These are phyloP conservation scores for Nitzschia inconspicua DNA, from an alignment of 108 stramenopile genomes.

Conservation along the genomic window DNA sequence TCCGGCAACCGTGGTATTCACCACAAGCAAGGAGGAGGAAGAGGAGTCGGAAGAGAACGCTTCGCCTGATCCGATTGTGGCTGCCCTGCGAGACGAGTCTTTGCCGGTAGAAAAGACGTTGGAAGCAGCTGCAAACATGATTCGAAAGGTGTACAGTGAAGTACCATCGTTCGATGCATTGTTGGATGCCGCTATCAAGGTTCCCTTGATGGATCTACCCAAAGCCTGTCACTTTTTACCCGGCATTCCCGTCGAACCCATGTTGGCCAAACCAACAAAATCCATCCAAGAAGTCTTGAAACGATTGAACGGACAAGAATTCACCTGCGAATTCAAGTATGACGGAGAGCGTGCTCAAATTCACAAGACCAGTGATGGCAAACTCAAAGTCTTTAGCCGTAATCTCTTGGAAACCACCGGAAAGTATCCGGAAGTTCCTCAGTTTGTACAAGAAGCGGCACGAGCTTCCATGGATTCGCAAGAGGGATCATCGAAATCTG, in stretches of 20 bases:
- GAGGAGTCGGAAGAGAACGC: slow-evolving; percentile 31
- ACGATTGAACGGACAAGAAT: slow-evolving; percentile 81
- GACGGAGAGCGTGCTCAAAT: slow-evolving; percentile 99
- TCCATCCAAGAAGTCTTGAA: slow-evolving; percentile 93
- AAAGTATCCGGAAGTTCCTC: slow-evolving; percentile 95
- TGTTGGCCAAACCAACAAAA: slow-evolving; percentile 99
- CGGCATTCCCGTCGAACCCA: slow-evolving; percentile 97
- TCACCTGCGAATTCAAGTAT: slow-evolving; percentile 99
- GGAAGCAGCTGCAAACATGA: slow-evolving; percentile 83
- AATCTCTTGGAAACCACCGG: slow-evolving; percentile 90
- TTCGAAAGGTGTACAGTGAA: slow-evolving; percentile 97
- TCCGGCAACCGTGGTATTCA: slow-evolving; percentile 30
- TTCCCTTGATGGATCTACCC: slow-evolving; percentile 75
- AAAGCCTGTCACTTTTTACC: slow-evolving; percentile 79
- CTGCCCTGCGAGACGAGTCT: slow-evolving; percentile 20
- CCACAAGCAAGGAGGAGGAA: slow-evolving; percentile 2
- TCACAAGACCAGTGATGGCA: slow-evolving; percentile 86
- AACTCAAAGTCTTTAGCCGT: slow-evolving; percentile 89
- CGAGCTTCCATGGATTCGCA: neutral
- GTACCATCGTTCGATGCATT: slow-evolving; percentile 89
- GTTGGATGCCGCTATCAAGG: slow-evolving; percentile 75
- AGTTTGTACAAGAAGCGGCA: slow-evolving; percentile 80
- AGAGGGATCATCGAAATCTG: neutral
- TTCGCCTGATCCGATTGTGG: slow-evolving; percentile 24
- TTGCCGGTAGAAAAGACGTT: slow-evolving; percentile 64